Conservation (phyloP, 2,329 filamentous ascomycete species). For the Aspergillus sergii region DNA sequence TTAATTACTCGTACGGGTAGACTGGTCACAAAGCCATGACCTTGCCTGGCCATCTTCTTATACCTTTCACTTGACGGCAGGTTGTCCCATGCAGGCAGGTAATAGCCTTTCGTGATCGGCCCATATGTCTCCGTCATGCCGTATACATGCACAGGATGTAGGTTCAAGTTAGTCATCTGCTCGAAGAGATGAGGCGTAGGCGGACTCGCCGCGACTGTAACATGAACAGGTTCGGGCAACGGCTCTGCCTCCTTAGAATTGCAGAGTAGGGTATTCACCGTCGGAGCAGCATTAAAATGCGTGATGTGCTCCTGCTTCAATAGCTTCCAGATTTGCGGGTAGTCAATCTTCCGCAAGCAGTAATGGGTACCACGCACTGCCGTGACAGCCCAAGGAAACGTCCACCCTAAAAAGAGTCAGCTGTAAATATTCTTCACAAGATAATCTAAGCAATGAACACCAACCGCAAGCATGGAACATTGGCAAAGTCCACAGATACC, state of each 20-base stretch:
- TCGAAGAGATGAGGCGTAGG: conserved; percentile 90
- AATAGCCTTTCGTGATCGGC: conserved; percentile 91
- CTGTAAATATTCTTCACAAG: conserved; percentile 35
- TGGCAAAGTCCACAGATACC: conserved; percentile 88
- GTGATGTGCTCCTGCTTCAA: conserved; percentile 85
- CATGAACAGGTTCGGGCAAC: conserved; percentile 71
- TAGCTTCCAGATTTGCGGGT: conserved; percentile 86
- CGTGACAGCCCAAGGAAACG: conserved; percentile 90
- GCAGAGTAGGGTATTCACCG: conserved; percentile 92
- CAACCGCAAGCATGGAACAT: conserved; percentile 72
- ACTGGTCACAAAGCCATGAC: conserved; percentile 84
- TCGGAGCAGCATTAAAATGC: conserved; percentile 94
- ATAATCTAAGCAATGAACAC: conserved; percentile 18
- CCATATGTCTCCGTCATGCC: conserved; percentile 88
- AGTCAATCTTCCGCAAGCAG: conserved; percentile 92
- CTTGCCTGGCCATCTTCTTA: conserved; percentile 87
- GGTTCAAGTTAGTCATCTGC: conserved; percentile 84
- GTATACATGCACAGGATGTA: conserved; percentile 91
- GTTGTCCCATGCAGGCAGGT: conserved; percentile 79
- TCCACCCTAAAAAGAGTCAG: conserved; percentile 59
- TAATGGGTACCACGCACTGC: conserved; percentile 93
- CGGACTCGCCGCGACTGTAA: conserved; percentile 90
- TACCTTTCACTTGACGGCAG: conserved; percentile 78
- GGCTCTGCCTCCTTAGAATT: conserved; percentile 72
- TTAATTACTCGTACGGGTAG: conserved; percentile 82